A percentile compares a stretch with the other conserved stretches of the same genome.
phyloP scores from a whole-genome alignment of 257 asterid species.

The Penstemon eatonii region DNA sequence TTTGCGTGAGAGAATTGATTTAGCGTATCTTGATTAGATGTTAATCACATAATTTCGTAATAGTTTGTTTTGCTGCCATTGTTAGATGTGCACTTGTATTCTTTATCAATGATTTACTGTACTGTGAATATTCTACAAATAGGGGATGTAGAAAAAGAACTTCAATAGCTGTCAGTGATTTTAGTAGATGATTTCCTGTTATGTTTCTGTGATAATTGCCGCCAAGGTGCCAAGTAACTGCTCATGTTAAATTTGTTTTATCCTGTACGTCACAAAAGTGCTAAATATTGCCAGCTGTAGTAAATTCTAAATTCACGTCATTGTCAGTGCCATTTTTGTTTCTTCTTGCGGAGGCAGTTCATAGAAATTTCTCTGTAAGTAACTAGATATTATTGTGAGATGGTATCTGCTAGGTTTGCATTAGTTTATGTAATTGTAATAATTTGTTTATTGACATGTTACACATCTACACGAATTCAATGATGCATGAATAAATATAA shows the following conservation, averaged over 20 bases:
- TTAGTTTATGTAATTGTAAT: neutral
- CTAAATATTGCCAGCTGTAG: no score
- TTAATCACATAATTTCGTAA: neutral
- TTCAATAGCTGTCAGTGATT: constrained; percentile 14
- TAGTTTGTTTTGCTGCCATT: neutral
- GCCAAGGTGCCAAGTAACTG: no score
- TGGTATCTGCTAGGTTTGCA: neutral
- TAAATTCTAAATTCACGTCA: neutral
- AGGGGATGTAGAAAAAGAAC: constrained; percentile 9
- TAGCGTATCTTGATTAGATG: neutral
- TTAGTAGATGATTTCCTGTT: constrained; percentile 5
- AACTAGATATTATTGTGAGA: neutral
- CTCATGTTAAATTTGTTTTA: no score
- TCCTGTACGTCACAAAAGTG: no score
- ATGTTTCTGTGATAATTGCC: neutral
- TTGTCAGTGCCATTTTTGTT: neutral
- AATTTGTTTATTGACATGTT: neutral
- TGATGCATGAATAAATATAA: neutral
- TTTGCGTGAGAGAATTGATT: no score
- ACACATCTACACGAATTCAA: constrained; percentile 1
- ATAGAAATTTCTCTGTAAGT: constrained; percentile 6
- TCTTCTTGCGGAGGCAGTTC: neutral
- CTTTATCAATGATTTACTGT: neutral
- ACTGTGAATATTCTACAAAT: neutral
- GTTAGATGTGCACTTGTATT: neutral